Base-by-base conservation (phyloP, 768 basidiomycete genomes). In the Boletus patriciae region DNA sequence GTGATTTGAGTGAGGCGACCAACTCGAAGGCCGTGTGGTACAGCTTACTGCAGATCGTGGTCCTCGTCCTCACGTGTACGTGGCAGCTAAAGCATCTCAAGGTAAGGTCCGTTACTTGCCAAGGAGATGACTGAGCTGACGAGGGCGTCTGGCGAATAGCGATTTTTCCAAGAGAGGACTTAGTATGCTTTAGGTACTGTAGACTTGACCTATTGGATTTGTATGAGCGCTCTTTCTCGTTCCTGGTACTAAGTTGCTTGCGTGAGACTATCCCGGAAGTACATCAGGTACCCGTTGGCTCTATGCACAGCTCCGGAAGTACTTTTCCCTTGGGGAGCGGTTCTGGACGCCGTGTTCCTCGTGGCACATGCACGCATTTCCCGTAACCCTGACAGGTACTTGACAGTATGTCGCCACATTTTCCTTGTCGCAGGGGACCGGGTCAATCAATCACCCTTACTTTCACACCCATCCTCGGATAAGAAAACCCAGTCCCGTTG, bases 21-120 rank as follows among this genome's bases (percentile, higher is more conserved):
- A 99, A 99, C 74, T 76, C 87, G n/a, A 78, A 87, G 57, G 94
- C 97, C 1, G 90, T 98, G 44, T 98, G 93, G 92, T 98, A 97
- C 74, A 94, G 87, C 66, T 46, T 98, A 27, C 80, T 84, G 34
- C 96, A 99, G 78, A 92, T 98, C 55, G 73, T 81, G 15, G 87
- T 96, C 12, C 74, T 99, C 42, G 72, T 98, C 44, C 83, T 76
- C 18, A 96, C 95, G 3, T 98, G 92, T 65, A 78, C 83, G 31
- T 98, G 96, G 95, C 97, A 98, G 73, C 77, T 97, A 69, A 80
- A 91, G 67, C 92, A 98, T 80, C 77, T 99, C 56, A 91, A 86
- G 78, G 92, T 93, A 65, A 67, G 83, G 74, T 34, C 8, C 33
- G 27, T 50, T 42, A 4, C 18, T 36, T 47, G 60, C 41, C 45